These are phyloP conservation scores for Inga leiocalycina DNA, from an alignment of 306 rosid genomes.

Conservation along the genomic window DNA sequence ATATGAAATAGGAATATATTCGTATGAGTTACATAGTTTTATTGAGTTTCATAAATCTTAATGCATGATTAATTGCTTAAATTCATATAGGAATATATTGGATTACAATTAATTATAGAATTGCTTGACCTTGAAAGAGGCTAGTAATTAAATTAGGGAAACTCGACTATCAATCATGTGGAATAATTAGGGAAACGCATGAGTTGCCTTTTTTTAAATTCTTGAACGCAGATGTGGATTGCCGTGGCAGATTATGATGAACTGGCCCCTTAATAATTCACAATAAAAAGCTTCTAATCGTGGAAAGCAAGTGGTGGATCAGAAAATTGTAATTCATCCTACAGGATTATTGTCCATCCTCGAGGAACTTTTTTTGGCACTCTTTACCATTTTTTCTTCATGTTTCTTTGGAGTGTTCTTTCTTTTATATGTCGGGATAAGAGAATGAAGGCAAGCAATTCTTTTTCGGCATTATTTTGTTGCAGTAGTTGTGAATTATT, in stretches of 20 bases:
- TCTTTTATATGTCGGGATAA: conserved; percentile 60
- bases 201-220: not conserved
- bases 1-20: too few relatives aligned
- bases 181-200: too few relatives aligned
- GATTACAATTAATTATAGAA: too few relatives aligned
- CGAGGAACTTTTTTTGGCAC: conserved; percentile 51
- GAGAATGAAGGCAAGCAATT: conserved; percentile 76
- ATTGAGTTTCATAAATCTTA: too few relatives aligned
- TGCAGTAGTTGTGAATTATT: conserved; percentile 61
- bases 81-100: too few relatives aligned
- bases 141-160: too few relatives aligned
- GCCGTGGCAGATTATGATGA: conserved; percentile 93
- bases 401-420: conserved; percentile 54
- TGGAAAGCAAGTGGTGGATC: conserved; percentile 45
- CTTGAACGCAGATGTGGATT: conserved; percentile 85
- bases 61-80: too few relatives aligned
- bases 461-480: conserved; percentile 30
- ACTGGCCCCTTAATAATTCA: conserved; percentile 94
- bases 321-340: conserved; percentile 51
- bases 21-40: too few relatives aligned
- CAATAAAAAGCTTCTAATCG: conserved; percentile 88
- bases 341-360: conserved; percentile 62
- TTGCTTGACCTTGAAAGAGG: too few relatives aligned
- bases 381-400: conserved; percentile 48
- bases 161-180: too few relatives aligned